These are phyloP conservation scores for Rhododendron simsii DNA, from an alignment of 148 eudicot species.

Conservation along the genomic window DNA sequence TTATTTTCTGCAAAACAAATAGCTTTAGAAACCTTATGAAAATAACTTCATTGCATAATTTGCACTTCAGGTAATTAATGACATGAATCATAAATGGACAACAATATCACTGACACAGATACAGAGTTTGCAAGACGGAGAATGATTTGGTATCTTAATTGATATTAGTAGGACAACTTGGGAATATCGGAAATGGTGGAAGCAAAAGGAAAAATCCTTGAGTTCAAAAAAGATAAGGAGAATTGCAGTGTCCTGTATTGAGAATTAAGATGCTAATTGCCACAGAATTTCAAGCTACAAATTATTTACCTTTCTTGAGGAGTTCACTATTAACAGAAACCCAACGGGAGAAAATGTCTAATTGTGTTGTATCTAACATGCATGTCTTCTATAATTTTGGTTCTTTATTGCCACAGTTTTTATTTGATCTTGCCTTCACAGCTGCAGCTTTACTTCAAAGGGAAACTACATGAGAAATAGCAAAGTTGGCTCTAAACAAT, in stretches of 20 bases:
- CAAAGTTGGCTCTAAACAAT: not conserved
- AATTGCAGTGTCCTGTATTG: not conserved
- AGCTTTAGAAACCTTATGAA: not conserved
- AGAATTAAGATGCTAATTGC: not conserved
- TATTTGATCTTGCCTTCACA: not conserved
- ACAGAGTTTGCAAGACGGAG: not conserved
- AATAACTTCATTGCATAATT: not conserved
- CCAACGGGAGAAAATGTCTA: not conserved
- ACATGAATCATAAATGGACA: not conserved
- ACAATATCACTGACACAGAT: not conserved
- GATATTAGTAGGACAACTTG: not conserved
- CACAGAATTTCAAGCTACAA: not conserved
- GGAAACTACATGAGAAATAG: not conserved
- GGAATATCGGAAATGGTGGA: not conserved
- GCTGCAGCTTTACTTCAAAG: not conserved
- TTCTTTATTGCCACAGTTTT: not conserved
- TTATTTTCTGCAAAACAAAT: conserved; percentile 36
- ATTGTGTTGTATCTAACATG: not conserved
- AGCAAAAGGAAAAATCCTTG: not conserved
- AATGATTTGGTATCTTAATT: not conserved
- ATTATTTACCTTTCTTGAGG: not conserved
- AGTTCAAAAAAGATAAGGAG: not conserved
- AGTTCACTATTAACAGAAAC: not conserved
- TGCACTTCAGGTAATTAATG: not conserved
- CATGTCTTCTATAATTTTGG: not conserved